Evolutionary conservation across 768 basidiomycete genomes (phyloP), one percentile per base, ranked within the genome.

Genomic region (Russula griseocarnosa): DNA sequence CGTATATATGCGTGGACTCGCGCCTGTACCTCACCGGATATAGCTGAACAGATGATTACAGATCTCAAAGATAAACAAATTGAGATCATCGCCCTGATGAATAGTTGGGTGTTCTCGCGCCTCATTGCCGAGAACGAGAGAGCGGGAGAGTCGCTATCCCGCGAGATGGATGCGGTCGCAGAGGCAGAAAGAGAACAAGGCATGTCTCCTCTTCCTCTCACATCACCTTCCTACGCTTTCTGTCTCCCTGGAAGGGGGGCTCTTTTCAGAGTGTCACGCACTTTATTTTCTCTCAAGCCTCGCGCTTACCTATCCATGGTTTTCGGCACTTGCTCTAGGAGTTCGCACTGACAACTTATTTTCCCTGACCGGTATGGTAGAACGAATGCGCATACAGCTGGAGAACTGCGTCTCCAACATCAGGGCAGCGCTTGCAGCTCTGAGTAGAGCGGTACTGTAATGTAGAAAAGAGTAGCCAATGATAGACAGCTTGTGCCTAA

Each of bases 141-240:
- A 24, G 68, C 68, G 20, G 60, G 53, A n/a, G 61, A 59, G 28
- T 38, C 55, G 24, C 60, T 69, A n/a, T 60, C 58, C n/a, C 66
- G 46, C 32, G 46, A 61, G 62, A 69, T 69, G 55, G 61, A 63
- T 24, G 44, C 62, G 7, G 54, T 69, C 51, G 46, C 36, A 20
- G 66, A 67, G 54, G 57, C 50, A 22, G 68, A 69, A 53, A 53
- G 61, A 34, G 68, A 67, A 58, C 68, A 69, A 67, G 68, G 68
- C 66, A 67, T 60, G 68, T 69, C 57, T 24, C 26, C 47, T 34
- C 51, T 20, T 60, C 26, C 51, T 53, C 9, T 36, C 61, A 2
- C 50, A 9, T 26, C 49, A 40, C 32, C 22, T 59, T 46, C 24
- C 56, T 36, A 3, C n/a, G 20, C n/a, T 10, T 44, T 44, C 7